Evolutionary conservation across 345 rosid genomes (phyloP).

Genomic region (Pugionium dolabratum): DNA sequence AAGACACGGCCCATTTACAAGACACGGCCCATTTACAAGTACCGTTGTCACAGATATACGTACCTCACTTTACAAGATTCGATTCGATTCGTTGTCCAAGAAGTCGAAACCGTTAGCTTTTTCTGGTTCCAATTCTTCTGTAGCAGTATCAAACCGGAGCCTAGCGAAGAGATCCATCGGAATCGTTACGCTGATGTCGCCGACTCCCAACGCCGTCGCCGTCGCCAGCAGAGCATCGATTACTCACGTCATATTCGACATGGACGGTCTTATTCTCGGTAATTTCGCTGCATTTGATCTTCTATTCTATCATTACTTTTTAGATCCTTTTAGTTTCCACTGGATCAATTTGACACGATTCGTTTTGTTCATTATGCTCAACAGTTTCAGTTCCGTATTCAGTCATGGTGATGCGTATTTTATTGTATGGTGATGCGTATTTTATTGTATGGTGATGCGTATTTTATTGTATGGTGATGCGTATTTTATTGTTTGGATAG

Average conservation of each 20-base stretch:
- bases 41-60: background rate
- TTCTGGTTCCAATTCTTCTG: background rate
- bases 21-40: background rate
- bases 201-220: slow-evolving; percentile 10
- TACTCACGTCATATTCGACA: slow-evolving; percentile 89
- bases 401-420: no score
- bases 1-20: background rate
- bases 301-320: background rate
- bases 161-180: slow-evolving; percentile 22
- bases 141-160: background rate
- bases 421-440: no score
- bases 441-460: no score
- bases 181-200: slow-evolving; percentile 9
- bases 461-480: background rate
- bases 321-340: background rate
- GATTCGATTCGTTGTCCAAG: slow-evolving; percentile 19
- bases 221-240: slow-evolving; percentile 45
- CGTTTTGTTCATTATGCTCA: background rate
- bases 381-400: background rate
- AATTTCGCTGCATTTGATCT: slow-evolving; percentile 19
- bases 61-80: no score
- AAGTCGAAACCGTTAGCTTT: slow-evolving; percentile 17
- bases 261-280: slow-evolving; percentile 98
- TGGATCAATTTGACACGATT: background rate
- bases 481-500: slow-evolving; percentile 5